A percentile compares a stretch with the other conserved stretches of the same genome.
Conservation (phyloP, 768 basidiomycete genomes). For the Mycena pura region DNA sequence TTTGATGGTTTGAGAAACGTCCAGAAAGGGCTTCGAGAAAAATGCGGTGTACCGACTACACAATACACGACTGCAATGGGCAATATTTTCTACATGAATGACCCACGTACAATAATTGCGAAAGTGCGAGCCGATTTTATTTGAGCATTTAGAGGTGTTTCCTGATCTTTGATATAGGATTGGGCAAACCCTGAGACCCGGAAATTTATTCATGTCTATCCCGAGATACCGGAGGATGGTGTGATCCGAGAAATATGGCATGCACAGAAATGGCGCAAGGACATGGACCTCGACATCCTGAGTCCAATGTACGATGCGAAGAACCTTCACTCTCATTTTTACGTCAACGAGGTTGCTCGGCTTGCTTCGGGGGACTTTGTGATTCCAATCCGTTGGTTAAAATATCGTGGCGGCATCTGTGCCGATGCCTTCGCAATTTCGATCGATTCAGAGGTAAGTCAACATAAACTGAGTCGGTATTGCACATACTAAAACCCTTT, state of each 20-base stretch:
- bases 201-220: conserved; percentile 35
- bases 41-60: background rate
- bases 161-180: too few relatives aligned
- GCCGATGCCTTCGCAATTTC: background rate
- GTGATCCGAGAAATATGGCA: conserved; percentile 41
- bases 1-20: background rate
- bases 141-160: background rate
- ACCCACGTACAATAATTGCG: background rate
- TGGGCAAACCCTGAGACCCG: conserved; percentile 38
- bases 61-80: background rate
- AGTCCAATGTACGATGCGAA: conserved; percentile 18
- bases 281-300: conserved; percentile 25
- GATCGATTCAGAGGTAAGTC: background rate
- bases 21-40: background rate
- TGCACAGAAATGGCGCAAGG: conserved; percentile 36
- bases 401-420: background rate
- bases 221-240: conserved; percentile 34
- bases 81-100: too few relatives aligned
- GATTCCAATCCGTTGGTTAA: conserved; percentile 15
- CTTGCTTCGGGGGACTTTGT: background rate
- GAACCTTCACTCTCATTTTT: conserved; percentile 5
- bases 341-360: conserved; percentile 9
- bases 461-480: too few relatives aligned
- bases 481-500: background rate
- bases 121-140: background rate